Percentiles rank a stretch among this genome's conserved stretches.
Evolutionary conservation across 306 rosid species (phyloP).

Genomic region (Cyclanthera cordifolia): DNA sequence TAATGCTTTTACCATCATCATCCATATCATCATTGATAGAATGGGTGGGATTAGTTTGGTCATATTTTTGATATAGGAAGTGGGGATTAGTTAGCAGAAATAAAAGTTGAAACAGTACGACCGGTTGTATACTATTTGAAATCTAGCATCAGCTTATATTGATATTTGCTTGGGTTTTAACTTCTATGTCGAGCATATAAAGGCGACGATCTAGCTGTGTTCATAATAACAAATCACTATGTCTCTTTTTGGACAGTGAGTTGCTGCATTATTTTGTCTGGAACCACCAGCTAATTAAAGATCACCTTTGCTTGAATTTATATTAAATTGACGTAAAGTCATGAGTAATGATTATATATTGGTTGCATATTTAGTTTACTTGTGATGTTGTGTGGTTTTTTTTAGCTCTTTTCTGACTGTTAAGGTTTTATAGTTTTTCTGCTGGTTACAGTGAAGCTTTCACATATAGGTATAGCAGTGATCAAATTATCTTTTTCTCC

Average conservation of each 20-base stretch:
- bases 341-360: slow-evolving; percentile 4
- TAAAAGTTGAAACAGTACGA: background rate
- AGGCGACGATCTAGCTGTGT: slow-evolving; percentile 10
- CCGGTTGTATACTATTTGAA: background rate
- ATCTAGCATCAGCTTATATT: background rate
- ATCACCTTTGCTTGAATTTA: slow-evolving; percentile 13
- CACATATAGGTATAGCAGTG: slow-evolving; percentile 2
- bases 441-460: slow-evolving; percentile 3
- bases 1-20: background rate
- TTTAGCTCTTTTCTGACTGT: background rate
- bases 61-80: background rate
- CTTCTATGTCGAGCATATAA: background rate
- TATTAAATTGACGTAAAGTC: background rate
- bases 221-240: slow-evolving; percentile 6
- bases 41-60: background rate
- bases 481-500: background rate
- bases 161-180: background rate
- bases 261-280: slow-evolving; percentile 13
- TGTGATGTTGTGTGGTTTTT: background rate
- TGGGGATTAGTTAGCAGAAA: background rate
- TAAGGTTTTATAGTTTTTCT: background rate
- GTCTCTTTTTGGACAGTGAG: slow-evolving; percentile 8
- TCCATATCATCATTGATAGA: background rate
- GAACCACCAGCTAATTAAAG: slow-evolving; percentile 11
- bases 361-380: slow-evolving; percentile 9